Conservation (phyloP, 495 filamentous ascomycete genomes). For the Penicillium fimorum region DNA sequence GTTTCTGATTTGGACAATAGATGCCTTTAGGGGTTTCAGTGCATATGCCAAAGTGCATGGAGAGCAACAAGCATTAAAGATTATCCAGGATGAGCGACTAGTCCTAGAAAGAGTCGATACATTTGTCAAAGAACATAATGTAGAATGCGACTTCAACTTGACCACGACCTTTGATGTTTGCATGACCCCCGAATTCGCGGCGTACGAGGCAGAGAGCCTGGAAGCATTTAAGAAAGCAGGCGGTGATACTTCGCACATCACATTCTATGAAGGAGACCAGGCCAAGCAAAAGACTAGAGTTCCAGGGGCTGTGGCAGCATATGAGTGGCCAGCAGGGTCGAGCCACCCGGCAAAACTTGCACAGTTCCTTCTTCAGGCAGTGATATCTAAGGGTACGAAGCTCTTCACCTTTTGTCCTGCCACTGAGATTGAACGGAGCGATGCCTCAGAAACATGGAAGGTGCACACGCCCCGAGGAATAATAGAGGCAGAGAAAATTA, state of each 20-base stretch:
- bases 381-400: constrained; percentile 20
- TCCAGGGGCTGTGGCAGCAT: constrained; percentile 28
- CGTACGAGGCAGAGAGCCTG: constrained; percentile 27
- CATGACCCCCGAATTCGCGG: constrained; percentile 32
- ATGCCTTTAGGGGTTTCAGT: constrained; percentile 35
- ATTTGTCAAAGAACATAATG: constrained; percentile 28
- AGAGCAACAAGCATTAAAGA: constrained; percentile 30
- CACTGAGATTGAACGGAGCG: constrained; percentile 17
- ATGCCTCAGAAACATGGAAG: constrained; percentile 18
- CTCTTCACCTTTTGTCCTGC: constrained; percentile 32
- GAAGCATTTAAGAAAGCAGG: constrained; percentile 28
- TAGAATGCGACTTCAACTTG: constrained; percentile 31
- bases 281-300: constrained; percentile 26
- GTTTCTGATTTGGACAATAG: constrained; percentile 6
- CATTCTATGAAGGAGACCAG: constrained; percentile 22
- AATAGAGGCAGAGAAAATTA: constrained; percentile 22
- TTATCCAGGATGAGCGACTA: constrained; percentile 29
- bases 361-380: constrained; percentile 28
- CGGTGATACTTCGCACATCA: constrained; percentile 29
- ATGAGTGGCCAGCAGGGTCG: constrained; percentile 36
- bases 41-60: constrained; percentile 34
- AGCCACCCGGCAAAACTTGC: constrained; percentile 34
- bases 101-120: constrained; percentile 28
- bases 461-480: constrained; percentile 24
- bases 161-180: constrained; percentile 35